Evolutionary conservation across 352 stramenopile genomes (phyloP).

Genomic region (Phytophthora pistaciae): DNA sequence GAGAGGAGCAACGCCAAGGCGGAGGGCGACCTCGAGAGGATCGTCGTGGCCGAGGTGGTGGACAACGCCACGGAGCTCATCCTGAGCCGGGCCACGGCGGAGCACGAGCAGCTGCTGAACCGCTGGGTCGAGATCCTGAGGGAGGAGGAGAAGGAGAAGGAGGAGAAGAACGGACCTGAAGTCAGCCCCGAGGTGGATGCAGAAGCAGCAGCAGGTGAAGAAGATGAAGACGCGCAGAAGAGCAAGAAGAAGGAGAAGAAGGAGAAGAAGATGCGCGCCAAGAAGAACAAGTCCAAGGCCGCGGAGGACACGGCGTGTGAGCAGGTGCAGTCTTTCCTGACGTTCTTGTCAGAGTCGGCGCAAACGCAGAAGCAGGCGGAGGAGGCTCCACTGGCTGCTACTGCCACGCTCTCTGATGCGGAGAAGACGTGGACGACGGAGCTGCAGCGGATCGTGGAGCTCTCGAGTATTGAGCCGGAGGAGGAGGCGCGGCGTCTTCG

Average conservation of each 20-base stretch:
- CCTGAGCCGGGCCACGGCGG: conserved; percentile 49
- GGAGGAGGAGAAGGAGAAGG: conserved; percentile 29
- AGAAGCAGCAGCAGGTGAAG: background rate
- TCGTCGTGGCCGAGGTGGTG: conserved; percentile 63
- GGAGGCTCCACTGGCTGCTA: background rate
- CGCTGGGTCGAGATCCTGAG: conserved; percentile 54
- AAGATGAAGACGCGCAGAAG: conserved; percentile 2
- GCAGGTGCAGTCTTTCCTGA: conserved; percentile 59
- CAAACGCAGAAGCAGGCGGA: conserved; percentile 10
- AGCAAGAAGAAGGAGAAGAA: conserved; percentile 42
- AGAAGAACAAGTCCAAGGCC: conserved; percentile 34
- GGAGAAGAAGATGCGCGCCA: conserved; percentile 31
- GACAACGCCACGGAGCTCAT: conserved; percentile 77
- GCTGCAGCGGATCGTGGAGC: conserved; percentile 50
- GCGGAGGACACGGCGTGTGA: conserved; percentile 44
- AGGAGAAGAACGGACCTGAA: conserved; percentile 27
- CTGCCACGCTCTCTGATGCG: conserved; percentile 5
- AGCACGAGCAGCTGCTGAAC: conserved; percentile 45
- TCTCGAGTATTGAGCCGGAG: conserved; percentile 50
- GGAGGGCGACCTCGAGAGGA: conserved; percentile 41
- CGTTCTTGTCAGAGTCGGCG: conserved; percentile 53
- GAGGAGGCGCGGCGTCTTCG: conserved; percentile 53
- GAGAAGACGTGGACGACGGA: conserved; percentile 38
- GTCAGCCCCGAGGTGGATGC: conserved; percentile 9
- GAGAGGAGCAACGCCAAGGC: conserved; percentile 27